Evolutionary conservation across 495 filamentous ascomycete species (phyloP), one percentile per base, ranked within the genome.

Genomic region (Xylaria acuta): DNA sequence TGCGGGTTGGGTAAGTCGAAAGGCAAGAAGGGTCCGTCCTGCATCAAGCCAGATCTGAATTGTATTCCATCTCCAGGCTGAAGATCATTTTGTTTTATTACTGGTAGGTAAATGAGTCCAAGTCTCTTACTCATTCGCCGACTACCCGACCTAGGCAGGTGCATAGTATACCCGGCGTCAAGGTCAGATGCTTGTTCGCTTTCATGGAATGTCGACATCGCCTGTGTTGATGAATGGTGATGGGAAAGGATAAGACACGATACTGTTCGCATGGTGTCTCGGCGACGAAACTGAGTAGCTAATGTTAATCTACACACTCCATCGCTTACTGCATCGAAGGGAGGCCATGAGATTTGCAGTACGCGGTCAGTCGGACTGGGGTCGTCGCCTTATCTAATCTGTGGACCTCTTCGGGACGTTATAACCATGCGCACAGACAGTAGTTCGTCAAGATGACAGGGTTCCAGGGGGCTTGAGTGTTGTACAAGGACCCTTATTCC

Each of bases 21-120:
- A 62, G 67, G 54, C 54, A 69, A 34, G 53, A 69, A 69, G 67
- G 67, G 67, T 69, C 54, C 54, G 41, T 69, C 40, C 16, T 62
- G 67, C 67, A 69, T 62, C 67, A 30, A 36, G 54, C 51, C 54
- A 58, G 53, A 69, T 69, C 53, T 47, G 22, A 59, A 47, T 67
- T 67, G 12, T 53, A 54, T 32, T 25, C 22, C 7, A n/a, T 59
- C 47, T n/a, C n/a, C n/a, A n/a, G n/a, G n/a, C n/a, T 27, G 67
- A 60, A 69, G 67, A 69, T 69, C 67, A 20, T 38, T 62, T 69
- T 22, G 2, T 41, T 54, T 36, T 25, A 27, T 58, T 69, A 60
- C 18, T n/a, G n/a, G n/a, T n/a, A n/a, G n/a, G 5, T 56, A 67
- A 53, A 14, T 53, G 12, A 67, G 41, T 22, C n/a, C 18, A 40